phyloP scores from a whole-genome alignment of 306 rosid genomes.

The Gillenia trifoliata region DNA sequence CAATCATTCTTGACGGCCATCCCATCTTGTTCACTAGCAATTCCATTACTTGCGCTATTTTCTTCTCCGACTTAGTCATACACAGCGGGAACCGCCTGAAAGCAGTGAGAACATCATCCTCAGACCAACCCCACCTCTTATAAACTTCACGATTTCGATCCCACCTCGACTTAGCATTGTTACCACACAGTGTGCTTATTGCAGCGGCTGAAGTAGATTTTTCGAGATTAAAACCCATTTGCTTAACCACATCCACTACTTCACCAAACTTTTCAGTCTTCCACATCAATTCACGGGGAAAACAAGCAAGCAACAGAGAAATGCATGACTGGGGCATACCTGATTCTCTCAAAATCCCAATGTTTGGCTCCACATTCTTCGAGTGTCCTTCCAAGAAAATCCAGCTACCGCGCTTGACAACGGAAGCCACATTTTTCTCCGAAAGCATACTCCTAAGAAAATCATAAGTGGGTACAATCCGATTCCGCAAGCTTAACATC shows the following conservation, averaged over 20 bases:
- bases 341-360: not conserved
- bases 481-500: not conserved
- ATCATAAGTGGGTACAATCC: not conserved
- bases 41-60: not conserved
- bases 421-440: not conserved
- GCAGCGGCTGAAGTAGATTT: not conserved
- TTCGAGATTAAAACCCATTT: not conserved
- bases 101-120: not conserved
- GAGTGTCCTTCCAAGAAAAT: not conserved
- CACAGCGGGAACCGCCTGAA: not conserved
- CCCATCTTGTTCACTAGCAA: not conserved
- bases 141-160: not conserved
- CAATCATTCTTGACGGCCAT: not conserved
- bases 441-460: not conserved
- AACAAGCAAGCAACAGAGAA: not conserved
- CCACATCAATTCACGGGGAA: not conserved
- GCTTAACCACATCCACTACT: not conserved
- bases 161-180: not conserved
- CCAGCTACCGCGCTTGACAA: too few relatives aligned
- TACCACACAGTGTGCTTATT: not conserved
- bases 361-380: not conserved
- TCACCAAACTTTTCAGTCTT: not conserved
- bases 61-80: not conserved
- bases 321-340: not conserved
- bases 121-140: not conserved